These are phyloP conservation scores for Malassezia furfur DNA, from an alignment of 1,284 basidiomycete genomes.

Conservation along the genomic window DNA sequence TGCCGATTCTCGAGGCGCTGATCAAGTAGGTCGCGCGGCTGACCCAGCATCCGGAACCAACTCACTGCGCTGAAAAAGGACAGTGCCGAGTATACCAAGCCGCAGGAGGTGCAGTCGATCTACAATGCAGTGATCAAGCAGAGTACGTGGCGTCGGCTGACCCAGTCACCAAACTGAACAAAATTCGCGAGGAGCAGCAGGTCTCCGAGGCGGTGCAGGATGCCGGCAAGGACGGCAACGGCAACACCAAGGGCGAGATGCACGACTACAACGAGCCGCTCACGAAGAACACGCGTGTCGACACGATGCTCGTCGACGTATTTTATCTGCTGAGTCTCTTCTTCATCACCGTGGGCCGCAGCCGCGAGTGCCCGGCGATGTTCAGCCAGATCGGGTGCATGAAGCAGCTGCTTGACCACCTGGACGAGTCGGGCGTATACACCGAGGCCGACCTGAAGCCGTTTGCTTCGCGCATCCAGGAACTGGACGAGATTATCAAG, in stretches of 20 bases:
- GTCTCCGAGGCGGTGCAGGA: slow-evolving; percentile 11
- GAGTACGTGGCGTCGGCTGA: slow-evolving; percentile 54
- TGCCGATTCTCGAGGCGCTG: slow-evolving; percentile 86
- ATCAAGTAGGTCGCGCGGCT: slow-evolving; percentile 62
- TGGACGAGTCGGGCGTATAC: slow-evolving; percentile 45
- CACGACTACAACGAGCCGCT: slow-evolving; percentile 11
- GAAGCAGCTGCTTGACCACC: slow-evolving; percentile 47
- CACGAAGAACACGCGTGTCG: slow-evolving; percentile 38
- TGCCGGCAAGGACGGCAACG: not conserved
- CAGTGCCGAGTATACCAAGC: slow-evolving; percentile 75
- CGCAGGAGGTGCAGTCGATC: slow-evolving; percentile 82
- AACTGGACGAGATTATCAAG: slow-evolving; percentile 43
- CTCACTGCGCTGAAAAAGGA: slow-evolving; percentile 76
- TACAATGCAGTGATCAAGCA: slow-evolving; percentile 92
- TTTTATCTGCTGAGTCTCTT: slow-evolving; percentile 46
- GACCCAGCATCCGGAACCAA: slow-evolving; percentile 71
- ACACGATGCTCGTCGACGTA: slow-evolving; percentile 47
- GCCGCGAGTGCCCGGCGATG: slow-evolving; percentile 41
- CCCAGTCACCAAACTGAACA: slow-evolving; percentile 79
- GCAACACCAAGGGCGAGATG: slow-evolving; percentile 17
- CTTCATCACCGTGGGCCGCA: slow-evolving; percentile 47
- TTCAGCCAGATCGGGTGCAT: slow-evolving; percentile 46
- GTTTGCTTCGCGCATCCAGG: slow-evolving; percentile 35
- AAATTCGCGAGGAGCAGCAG: slow-evolving; percentile 62
- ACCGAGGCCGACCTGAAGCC: slow-evolving; percentile 45